A percentile compares a stretch with the other conserved stretches of the same genome.
Evolutionary conservation across 805 yeast species (phyloP).

Genomic region (Candida ficus): DNA sequence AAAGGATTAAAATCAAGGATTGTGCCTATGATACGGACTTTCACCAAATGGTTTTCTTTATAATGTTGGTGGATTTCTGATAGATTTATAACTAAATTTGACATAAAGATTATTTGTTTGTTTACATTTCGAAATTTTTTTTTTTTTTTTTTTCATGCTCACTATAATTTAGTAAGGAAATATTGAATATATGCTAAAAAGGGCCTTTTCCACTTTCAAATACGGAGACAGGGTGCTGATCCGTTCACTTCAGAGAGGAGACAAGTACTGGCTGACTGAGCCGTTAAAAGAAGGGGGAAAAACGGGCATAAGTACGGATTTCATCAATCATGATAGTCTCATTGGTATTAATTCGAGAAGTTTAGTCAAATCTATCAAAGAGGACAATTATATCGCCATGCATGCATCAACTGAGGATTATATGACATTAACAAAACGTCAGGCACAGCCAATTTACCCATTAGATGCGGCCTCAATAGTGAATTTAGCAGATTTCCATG

Average conservation of each 20-base stretch:
- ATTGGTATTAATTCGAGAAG: slow-evolving; percentile 34
- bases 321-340: slow-evolving; percentile 33
- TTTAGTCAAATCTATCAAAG: slow-evolving; percentile 23
- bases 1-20: slow-evolving; percentile 17
- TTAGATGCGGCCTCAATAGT: slow-evolving; percentile 45
- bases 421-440: slow-evolving; percentile 33
- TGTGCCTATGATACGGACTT: slow-evolving; percentile 19
- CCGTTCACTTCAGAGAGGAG: slow-evolving; percentile 17
- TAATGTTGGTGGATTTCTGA: not conserved
- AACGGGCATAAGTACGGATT: slow-evolving; percentile 21
- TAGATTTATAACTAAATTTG: not conserved
- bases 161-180: no score
- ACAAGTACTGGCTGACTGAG: slow-evolving; percentile 21
- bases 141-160: no score
- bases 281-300: slow-evolving; percentile 19
- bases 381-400: slow-evolving; percentile 30
- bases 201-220: slow-evolving; percentile 10
- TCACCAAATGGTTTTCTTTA: slow-evolving; percentile 12
- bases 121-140: no score
- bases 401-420: slow-evolving; percentile 45
- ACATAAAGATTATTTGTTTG: not conserved
- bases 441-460: slow-evolving; percentile 48
- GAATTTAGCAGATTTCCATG: slow-evolving; percentile 40
- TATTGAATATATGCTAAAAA: slow-evolving; percentile 1
- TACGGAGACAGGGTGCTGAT: slow-evolving; percentile 18